Evolutionary conservation across 2,329 filamentous ascomycete species (phyloP).

Genomic region (Whalleya microplaca): DNA sequence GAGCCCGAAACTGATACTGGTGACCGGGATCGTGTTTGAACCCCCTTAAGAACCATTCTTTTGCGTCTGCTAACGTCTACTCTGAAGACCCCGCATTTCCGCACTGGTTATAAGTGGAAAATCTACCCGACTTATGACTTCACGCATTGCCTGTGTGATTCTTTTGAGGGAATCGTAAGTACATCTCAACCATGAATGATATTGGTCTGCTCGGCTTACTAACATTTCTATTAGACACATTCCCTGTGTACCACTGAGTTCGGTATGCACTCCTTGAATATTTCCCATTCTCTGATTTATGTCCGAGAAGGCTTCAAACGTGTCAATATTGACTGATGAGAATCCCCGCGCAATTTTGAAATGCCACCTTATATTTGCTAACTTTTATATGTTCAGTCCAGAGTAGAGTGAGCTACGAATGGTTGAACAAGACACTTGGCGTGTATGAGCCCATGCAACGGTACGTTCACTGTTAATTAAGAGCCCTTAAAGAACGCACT

Average conservation of each 20-base stretch:
- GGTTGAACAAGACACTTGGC: slow-evolving; percentile 78
- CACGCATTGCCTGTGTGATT: slow-evolving; percentile 88
- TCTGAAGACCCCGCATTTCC: slow-evolving; percentile 66
- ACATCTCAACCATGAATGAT: background rate
- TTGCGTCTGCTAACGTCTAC: background rate
- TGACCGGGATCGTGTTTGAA: background rate
- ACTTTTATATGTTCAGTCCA: slow-evolving; percentile 52
- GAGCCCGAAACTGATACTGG: background rate
- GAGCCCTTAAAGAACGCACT: background rate
- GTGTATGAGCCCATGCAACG: slow-evolving; percentile 94
- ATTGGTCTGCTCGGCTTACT: background rate
- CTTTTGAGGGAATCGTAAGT: slow-evolving; percentile 75
- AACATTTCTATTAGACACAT: slow-evolving; percentile 59
- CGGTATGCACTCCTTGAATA: slow-evolving; percentile 15
- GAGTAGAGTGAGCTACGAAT: slow-evolving; percentile 87
- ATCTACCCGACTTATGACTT: slow-evolving; percentile 97
- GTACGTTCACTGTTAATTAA: background rate
- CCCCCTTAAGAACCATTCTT: background rate
- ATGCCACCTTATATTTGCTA: background rate
- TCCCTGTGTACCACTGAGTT: slow-evolving; percentile 95
- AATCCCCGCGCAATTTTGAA: background rate
- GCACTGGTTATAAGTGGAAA: slow-evolving; percentile 82
- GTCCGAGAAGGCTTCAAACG: too few species aligned
- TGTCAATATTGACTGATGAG: too few species aligned
- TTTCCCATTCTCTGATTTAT: background rate